Conservation (phyloP, 1,284 basidiomycete species). For the Pyrrhoderma noxium region DNA sequence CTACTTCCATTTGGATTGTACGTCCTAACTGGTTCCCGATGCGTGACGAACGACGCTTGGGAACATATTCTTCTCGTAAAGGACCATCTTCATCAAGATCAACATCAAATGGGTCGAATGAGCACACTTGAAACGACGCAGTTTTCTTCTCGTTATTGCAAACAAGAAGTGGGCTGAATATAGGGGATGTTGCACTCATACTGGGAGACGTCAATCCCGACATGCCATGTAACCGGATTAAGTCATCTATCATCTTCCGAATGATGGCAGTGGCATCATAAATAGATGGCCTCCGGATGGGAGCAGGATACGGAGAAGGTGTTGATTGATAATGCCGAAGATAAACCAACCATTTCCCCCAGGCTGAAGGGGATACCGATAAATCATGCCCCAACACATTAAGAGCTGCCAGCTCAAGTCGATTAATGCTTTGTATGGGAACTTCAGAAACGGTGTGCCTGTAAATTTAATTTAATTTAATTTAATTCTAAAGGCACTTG, state of each 20-base stretch:
- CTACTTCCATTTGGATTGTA: not conserved
- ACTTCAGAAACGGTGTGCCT: slow-evolving; percentile 77
- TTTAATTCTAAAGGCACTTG: slow-evolving; percentile 11
- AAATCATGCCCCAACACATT: slow-evolving; percentile 64
- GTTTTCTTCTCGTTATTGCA: slow-evolving; percentile 44
- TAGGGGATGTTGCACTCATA: slow-evolving; percentile 42
- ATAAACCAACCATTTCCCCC: slow-evolving; percentile 64
- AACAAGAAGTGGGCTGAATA: slow-evolving; percentile 64
- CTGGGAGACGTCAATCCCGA: slow-evolving; percentile 19
- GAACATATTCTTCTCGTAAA: slow-evolving; percentile 70
- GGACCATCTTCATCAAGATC: slow-evolving; percentile 77
- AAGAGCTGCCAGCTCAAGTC: slow-evolving; percentile 59
- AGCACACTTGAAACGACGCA: slow-evolving; percentile 31
- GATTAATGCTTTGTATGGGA: slow-evolving; percentile 60
- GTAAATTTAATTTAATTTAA: slow-evolving; percentile 11
- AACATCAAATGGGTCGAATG: slow-evolving; percentile 52
- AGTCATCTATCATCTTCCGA: slow-evolving; percentile 61
- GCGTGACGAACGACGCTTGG: slow-evolving; percentile 44
- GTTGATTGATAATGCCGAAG: slow-evolving; percentile 57
- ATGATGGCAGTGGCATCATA: slow-evolving; percentile 56
- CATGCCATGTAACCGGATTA: slow-evolving; percentile 40
- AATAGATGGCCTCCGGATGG: slow-evolving; percentile 68
- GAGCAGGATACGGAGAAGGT: slow-evolving; percentile 53
- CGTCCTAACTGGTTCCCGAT: not conserved
- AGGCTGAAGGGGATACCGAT: slow-evolving; percentile 52